Evolutionary conservation across 2,329 filamentous ascomycete species (phyloP).

Genomic region (Aspergillus sp.): DNA sequence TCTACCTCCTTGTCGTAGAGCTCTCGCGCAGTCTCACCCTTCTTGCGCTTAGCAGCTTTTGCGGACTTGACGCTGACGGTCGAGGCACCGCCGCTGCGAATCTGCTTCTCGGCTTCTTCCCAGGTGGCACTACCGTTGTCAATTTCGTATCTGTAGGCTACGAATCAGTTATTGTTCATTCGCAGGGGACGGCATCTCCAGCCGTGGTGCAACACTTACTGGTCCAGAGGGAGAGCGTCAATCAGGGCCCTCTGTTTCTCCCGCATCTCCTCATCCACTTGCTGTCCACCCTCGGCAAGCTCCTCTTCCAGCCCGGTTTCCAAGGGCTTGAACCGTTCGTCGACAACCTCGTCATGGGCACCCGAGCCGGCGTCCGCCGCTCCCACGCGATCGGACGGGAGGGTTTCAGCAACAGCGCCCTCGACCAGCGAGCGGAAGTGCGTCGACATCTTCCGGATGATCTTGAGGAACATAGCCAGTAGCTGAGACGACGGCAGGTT

Average conservation of each 20-base stretch:
- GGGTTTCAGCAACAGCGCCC: conserved; percentile 65
- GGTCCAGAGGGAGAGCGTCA: conserved; percentile 82
- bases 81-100: conserved; percentile 54
- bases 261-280: conserved; percentile 67
- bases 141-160: conserved; percentile 42
- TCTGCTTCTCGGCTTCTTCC: conserved; percentile 70
- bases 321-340: conserved; percentile 68
- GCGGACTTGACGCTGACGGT: conserved; percentile 76
- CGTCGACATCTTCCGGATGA: conserved; percentile 79
- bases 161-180: conserved; percentile 41
- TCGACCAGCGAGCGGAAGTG: conserved; percentile 75
- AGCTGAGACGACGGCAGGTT: conserved; percentile 72
- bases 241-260: conserved; percentile 85
- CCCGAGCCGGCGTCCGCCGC: conserved; percentile 16
- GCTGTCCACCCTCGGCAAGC: conserved; percentile 76
- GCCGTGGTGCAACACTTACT: conserved; percentile 54
- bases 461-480: conserved; percentile 96
- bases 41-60: conserved; percentile 71
- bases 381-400: conserved; percentile 55
- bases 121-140: conserved; percentile 50
- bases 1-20: conserved; percentile 45
- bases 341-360: conserved; percentile 64
- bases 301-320: conserved; percentile 73
- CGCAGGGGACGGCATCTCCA: not conserved
- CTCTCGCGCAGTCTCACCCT: conserved; percentile 52